A percentile compares a stretch with the other conserved stretches of the same genome.
phyloP scores from a whole-genome alignment of 2,329 filamentous ascomycete genomes.

The Venturia asperata region DNA sequence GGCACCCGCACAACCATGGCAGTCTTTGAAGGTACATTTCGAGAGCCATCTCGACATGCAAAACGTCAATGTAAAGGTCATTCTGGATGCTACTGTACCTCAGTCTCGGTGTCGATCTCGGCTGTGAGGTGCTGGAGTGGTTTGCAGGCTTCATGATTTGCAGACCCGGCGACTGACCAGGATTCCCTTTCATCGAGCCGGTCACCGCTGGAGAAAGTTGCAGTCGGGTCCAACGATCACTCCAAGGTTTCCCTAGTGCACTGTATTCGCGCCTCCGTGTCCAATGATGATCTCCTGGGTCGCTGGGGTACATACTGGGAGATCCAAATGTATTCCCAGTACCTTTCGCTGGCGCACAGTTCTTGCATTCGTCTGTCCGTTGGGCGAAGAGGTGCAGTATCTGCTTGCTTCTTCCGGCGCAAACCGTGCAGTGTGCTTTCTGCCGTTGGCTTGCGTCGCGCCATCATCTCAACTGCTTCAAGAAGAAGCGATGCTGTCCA shows the following conservation, averaged over 20 bases:
- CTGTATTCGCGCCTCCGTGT: background rate
- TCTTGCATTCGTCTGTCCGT: background rate
- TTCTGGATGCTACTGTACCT: background rate
- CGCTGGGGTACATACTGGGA: background rate
- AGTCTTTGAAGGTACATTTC: too few species aligned
- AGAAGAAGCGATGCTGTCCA: background rate
- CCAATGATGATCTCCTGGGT: background rate
- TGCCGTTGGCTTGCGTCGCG: background rate
- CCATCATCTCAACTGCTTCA: background rate
- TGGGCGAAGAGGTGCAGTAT: background rate
- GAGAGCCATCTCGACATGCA: too few species aligned
- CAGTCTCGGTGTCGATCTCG: too few species aligned
- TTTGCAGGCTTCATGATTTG: too few species aligned
- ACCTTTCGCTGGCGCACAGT: constrained; percentile 6
- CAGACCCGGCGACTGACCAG: too few species aligned
- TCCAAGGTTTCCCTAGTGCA: background rate
- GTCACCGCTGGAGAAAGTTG: background rate
- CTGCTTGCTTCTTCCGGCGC: constrained; percentile 5
- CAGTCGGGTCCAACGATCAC: background rate
- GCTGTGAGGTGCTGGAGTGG: too few species aligned
- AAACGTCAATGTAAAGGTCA: background rate
- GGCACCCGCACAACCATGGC: too few species aligned
- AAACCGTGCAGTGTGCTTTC: background rate
- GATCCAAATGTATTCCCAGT: background rate
- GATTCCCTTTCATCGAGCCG: background rate